A percentile compares a stretch with the other conserved stretches of the same genome.
Evolutionary conservation across 2,329 filamentous ascomycete species (phyloP).

Genomic region (Lachnellula cervina): DNA sequence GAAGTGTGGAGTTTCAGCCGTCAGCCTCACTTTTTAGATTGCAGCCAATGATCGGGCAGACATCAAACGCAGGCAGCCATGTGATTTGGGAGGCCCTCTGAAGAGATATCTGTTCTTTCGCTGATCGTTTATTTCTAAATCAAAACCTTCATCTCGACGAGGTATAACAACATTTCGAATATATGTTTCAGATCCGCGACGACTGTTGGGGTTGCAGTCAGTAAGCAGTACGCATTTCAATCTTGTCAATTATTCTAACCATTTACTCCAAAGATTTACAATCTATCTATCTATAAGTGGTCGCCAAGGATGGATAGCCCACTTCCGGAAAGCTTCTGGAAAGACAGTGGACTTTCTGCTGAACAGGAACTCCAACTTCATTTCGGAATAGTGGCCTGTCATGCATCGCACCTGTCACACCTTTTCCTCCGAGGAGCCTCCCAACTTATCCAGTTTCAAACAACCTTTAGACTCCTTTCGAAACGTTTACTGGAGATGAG

Average conservation of each 20-base stretch:
- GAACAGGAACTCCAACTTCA: neutral
- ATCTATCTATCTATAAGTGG: no score
- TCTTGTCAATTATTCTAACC: neutral
- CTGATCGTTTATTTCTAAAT: no score
- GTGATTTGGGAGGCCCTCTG: no score
- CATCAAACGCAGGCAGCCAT: neutral
- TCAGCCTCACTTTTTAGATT: neutral
- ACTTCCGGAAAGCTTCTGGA: neutral
- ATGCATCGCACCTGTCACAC: neutral
- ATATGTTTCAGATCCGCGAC: no score
- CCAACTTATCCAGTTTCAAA: neutral
- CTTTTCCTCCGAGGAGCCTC: neutral
- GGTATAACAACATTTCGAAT: no score
- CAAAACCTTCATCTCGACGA: no score
- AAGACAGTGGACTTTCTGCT: neutral
- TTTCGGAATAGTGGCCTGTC: neutral
- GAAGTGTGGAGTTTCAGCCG: no score
- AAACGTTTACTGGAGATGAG: neutral
- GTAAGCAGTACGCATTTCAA: no score
- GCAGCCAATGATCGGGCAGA: neutral
- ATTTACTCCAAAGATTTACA: neutral
- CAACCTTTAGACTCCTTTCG: neutral
- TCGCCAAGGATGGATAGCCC: no score
- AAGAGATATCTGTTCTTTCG: no score
- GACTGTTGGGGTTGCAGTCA: no score